Conservation (phyloP, 331 rosid genomes). For the Saraca asoca region DNA sequence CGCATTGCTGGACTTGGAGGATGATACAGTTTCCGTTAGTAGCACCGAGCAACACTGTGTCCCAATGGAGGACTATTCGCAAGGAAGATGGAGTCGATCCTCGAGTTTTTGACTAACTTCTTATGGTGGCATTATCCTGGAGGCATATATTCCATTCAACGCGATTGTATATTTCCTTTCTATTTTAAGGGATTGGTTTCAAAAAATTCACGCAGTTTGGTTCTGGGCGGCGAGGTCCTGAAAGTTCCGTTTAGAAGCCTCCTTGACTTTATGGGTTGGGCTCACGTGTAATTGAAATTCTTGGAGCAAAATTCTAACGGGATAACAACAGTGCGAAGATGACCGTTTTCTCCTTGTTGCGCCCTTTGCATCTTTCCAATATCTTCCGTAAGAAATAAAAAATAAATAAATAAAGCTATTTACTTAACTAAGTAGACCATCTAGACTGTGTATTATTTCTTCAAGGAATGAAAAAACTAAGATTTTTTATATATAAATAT, state of each 20-base stretch:
- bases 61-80: slow-evolving; percentile 78
- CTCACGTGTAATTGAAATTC: slow-evolving; percentile 14
- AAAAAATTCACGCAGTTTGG: slow-evolving; percentile 20
- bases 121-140: slow-evolving; percentile 13
- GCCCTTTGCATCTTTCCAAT: no score
- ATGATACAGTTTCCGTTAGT: slow-evolving; percentile 57
- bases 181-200: slow-evolving; percentile 20
- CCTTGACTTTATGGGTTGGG: slow-evolving; percentile 49
- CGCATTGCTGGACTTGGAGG: slow-evolving; percentile 70
- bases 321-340: no score
- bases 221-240: slow-evolving; percentile 69
- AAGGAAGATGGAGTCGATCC: slow-evolving; percentile 78
- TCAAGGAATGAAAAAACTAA: no score
- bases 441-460: no score
- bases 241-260: slow-evolving; percentile 40
- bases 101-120: slow-evolving; percentile 60
- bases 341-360: no score
- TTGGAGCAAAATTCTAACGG: neutral
- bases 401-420: no score
- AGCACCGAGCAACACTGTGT: slow-evolving; percentile 58
- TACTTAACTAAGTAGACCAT: no score
- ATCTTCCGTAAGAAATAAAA: no score
- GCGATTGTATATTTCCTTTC: neutral
- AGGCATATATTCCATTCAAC: slow-evolving; percentile 10
- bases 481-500: no score